Evolutionary conservation across 768 basidiomycete species (phyloP).

Genomic region (button mushroom (Agaricus bisporus)): DNA sequence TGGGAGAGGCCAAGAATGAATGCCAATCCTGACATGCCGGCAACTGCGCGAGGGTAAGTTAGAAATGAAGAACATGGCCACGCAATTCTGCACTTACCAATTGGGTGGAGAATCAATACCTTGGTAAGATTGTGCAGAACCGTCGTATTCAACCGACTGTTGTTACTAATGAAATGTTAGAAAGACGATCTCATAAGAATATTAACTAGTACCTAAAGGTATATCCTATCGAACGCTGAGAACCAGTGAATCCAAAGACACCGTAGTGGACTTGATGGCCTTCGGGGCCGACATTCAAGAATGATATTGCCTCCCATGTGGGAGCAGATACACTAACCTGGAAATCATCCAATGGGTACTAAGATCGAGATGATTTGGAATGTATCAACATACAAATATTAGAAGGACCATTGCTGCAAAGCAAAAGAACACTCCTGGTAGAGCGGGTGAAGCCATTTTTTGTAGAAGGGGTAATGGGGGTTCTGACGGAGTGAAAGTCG

Average conservation of each 20-base stretch:
- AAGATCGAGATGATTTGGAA: conserved; percentile 1
- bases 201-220: conserved; percentile 31
- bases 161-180: conserved; percentile 25
- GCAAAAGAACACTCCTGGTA: conserved; percentile 67
- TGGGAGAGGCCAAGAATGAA: conserved; percentile 66
- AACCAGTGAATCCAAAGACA: conserved; percentile 73
- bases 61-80: conserved; percentile 4
- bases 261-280: conserved; percentile 48
- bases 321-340: conserved; percentile 70
- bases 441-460: conserved; percentile 42
- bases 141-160: conserved; percentile 39
- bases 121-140: conserved; percentile 67
- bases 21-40: conserved; percentile 59
- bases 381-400: conserved; percentile 46
- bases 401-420: conserved; percentile 68
- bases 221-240: conserved; percentile 52
- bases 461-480: not conserved
- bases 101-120: conserved; percentile 73
- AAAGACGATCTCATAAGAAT: not conserved
- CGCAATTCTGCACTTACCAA: conserved; percentile 40
- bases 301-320: conserved; percentile 67
- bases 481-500: not conserved
- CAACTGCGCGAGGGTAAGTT: conserved; percentile 30
- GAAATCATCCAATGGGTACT: not conserved
- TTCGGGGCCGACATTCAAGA: conserved; percentile 47